Conservation (phyloP, 768 basidiomycete species). For the Auricularia auricula-judae region DNA sequence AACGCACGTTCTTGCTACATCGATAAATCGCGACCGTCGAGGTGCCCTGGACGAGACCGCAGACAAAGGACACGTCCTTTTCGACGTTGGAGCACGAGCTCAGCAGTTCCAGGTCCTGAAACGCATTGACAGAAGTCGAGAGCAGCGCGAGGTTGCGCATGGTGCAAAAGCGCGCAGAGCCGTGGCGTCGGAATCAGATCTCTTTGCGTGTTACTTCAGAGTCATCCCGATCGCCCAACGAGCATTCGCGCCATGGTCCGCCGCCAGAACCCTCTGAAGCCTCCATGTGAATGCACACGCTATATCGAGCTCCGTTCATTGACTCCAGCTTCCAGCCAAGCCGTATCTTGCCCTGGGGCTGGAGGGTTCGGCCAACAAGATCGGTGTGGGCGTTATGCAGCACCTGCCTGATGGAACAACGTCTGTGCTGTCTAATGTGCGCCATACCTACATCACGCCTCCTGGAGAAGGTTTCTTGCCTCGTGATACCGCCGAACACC, state of each 20-base stretch:
- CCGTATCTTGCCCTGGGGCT: constrained; percentile 85
- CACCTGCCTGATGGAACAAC: constrained; percentile 67
- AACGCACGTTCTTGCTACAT: not conserved
- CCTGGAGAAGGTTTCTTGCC: constrained; percentile 97
- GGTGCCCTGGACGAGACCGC: not conserved
- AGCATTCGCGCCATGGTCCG: not conserved
- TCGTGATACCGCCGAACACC: constrained; percentile 89
- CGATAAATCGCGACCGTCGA: not conserved
- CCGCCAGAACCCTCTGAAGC: not conserved
- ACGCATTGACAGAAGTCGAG: not conserved
- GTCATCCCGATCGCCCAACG: not conserved
- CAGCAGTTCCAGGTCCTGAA: not conserved
- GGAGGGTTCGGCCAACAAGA: constrained; percentile 96
- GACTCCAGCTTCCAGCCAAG: constrained; percentile 30
- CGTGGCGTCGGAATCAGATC: not conserved
- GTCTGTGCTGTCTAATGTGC: constrained; percentile 77
- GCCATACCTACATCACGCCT: constrained; percentile 98
- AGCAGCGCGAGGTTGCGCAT: constrained; percentile 1
- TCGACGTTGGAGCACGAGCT: not conserved
- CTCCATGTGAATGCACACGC: not conserved
- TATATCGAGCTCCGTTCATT: not conserved
- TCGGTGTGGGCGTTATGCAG: constrained; percentile 86
- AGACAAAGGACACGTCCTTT: not conserved
- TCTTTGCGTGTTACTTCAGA: not conserved
- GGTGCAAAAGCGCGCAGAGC: not conserved